Evolutionary conservation across 495 filamentous ascomycete species (phyloP).

Genomic region (Xylaria castorea): DNA sequence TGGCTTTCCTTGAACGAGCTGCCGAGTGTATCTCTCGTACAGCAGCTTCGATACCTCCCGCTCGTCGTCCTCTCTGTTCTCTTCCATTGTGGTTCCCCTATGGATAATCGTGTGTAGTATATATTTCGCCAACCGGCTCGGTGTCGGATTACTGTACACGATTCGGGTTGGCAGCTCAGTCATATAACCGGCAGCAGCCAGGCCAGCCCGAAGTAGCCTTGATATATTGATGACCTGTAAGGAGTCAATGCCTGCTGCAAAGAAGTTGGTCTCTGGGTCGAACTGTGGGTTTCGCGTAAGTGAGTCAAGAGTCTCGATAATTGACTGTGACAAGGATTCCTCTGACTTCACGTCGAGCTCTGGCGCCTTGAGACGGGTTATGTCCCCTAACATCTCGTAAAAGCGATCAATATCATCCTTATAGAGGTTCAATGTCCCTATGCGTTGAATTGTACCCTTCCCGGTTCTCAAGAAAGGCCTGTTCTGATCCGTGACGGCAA

Average conservation of each 20-base stretch:
- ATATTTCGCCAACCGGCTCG: background rate
- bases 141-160: slow-evolving; percentile 28
- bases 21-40: slow-evolving; percentile 27
- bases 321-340: background rate
- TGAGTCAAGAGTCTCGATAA: background rate
- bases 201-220: background rate
- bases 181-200: background rate
- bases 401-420: slow-evolving; percentile 55
- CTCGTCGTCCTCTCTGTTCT: background rate
- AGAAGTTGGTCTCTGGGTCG: slow-evolving; percentile 42
- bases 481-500: slow-evolving; percentile 47
- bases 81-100: background rate
- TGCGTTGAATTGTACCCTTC: slow-evolving; percentile 60
- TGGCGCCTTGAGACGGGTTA: background rate
- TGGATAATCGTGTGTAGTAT: background rate
- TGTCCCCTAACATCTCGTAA: slow-evolving; percentile 34
- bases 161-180: slow-evolving; percentile 17
- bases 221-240: slow-evolving; percentile 47
- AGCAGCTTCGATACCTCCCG: slow-evolving; percentile 27
- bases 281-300: background rate
- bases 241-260: slow-evolving; percentile 53
- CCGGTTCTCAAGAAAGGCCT: slow-evolving; percentile 57
- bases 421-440: slow-evolving; percentile 51
- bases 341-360: background rate
- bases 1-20: background rate